These are phyloP conservation scores for Lanmaoa rubissima DNA, from an alignment of 768 basidiomycete species.

Conservation along the genomic window DNA sequence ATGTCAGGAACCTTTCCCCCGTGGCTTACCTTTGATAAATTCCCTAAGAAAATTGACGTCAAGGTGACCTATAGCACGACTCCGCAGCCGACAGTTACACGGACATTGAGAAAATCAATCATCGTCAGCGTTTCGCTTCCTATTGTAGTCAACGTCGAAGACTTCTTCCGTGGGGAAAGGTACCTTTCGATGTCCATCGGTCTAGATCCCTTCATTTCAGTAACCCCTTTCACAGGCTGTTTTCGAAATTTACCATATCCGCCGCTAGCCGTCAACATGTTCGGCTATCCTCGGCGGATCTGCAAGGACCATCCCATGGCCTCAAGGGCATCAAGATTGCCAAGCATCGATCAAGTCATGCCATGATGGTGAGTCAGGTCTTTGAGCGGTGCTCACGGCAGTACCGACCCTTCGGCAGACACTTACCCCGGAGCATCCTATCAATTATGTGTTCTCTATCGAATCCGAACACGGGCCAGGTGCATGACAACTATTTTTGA, in stretches of 20 bases:
- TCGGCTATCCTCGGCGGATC: constrained; percentile 61
- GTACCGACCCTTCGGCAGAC: constrained; percentile 47
- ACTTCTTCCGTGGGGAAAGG: constrained; percentile 90
- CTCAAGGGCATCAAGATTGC: constrained; percentile 52
- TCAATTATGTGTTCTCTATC: constrained; percentile 80
- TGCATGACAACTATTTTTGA: constrained; percentile 25
- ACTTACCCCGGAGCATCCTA: constrained; percentile 70
- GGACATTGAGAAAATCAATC: constrained; percentile 54
- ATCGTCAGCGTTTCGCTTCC: constrained; percentile 71
- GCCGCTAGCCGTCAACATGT: constrained; percentile 76
- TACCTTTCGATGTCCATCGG: constrained; percentile 26
- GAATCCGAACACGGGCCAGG: constrained; percentile 62
- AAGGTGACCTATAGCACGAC: constrained; percentile 67
- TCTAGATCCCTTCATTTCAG: background rate
- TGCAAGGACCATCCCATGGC: constrained; percentile 46
- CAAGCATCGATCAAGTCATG: constrained; percentile 45
- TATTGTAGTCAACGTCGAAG: constrained; percentile 91
- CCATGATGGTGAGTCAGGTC: constrained; percentile 45
- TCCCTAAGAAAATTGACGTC: constrained; percentile 62
- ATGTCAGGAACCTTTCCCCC: constrained; percentile 21
- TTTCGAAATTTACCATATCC: constrained; percentile 90
- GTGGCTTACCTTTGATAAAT: background rate
- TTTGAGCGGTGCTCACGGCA: background rate
- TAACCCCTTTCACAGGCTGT: constrained; percentile 50
- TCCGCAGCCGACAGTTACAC: constrained; percentile 47